Base-by-base conservation (phyloP, 371 early-diverging fungal genomes). In the Circinella minor region DNA sequence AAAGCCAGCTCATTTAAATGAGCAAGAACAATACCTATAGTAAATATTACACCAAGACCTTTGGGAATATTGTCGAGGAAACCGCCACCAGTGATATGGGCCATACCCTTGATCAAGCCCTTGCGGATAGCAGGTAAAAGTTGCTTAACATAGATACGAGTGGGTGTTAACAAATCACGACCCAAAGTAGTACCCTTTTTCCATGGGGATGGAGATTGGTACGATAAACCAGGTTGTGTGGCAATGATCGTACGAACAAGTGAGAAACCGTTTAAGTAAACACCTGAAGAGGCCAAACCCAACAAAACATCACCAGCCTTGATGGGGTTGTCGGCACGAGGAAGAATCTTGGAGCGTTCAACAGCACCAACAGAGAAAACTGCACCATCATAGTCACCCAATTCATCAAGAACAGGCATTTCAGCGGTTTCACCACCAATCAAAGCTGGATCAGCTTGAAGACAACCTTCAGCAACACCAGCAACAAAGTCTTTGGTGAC, bases 391-490 rank as follows among this genome's bases (percentile, higher is more conserved):
- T 93, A 95, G 72, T 96, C 96, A 39, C 93, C 95, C 69, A 77
- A 73, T 20, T 86, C 81, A 76, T 98, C 98, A 63, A 98, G 85
- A 57, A 97, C 96, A 4, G 99, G 98, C 99, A 99, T 99, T 76
- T 99, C 99, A 9, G 99, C 96, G n/a, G 99, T 99, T 80, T 99
- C 99, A 48, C 98, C 98, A 71, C 99, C 99, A 65, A 99, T 90
- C 68, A 99, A 89, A 37, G 98, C 99, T 74, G 96, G 95, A n/a
- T 93, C 94, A 18, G 97, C 87, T 72, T 94, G 85, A 54, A 85
- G 75, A 81, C 99, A 99, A 10, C 98, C 99, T n/a, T 90, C 88
- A 27, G 94, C 97, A 46, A 99, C 95, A 71, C 99, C 98, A 69
- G 88, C 86, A 61, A 99, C 93, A 72, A 99, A 97, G 74, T 94